Base-by-base conservation (phyloP, 2,329 filamentous ascomycete species). In the Grosmannia huntii region DNA sequence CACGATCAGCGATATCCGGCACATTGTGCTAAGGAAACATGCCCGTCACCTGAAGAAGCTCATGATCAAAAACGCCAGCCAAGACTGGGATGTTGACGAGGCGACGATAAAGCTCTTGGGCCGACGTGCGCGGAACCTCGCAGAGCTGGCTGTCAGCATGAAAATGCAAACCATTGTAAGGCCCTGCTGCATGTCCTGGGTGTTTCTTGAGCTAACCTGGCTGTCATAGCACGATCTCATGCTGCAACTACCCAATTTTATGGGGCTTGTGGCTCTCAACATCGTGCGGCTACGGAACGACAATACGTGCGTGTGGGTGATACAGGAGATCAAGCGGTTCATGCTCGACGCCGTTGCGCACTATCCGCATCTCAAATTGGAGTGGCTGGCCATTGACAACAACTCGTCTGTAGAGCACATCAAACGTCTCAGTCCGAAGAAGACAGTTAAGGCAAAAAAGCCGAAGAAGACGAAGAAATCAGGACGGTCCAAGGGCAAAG, bases 341-440 rank as follows among this genome's bases (percentile, higher is more conserved):
- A 74, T 81, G 31, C 73, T 82, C 11, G 82, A 85, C 65, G 80
- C 73, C 36, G 67, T 85, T 2, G 75, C 77, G 2, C 78, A 84
- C 60, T 73, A 79, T 59, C 79, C 79, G 0, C 65, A 76, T 11
- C 70, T 82, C 65, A 78, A 78, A 63, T 71, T 85, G 2, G 78
- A 84, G 65, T 85, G 78, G 72, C 69, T 85, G 21, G 77, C 79
- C 5, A 75, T 83, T 59, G 76, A 78, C 50, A 77, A 73, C 19
- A 68, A 76, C 11, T 71, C 77, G 57, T 68, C 70, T 0, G 75
- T 79, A 5, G 76, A 80, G 38, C 73, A 74, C 23, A 72, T 83
- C 21, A 66, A 79, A 27, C 71, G 78, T 36, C 14, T 33, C 27
- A 50, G 28, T 5, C 71, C 70, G 56, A 64, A 69, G 52, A 67